Conservation (phyloP, 2,329 filamentous ascomycete species). For the Colletotrichum falcatum region DNA sequence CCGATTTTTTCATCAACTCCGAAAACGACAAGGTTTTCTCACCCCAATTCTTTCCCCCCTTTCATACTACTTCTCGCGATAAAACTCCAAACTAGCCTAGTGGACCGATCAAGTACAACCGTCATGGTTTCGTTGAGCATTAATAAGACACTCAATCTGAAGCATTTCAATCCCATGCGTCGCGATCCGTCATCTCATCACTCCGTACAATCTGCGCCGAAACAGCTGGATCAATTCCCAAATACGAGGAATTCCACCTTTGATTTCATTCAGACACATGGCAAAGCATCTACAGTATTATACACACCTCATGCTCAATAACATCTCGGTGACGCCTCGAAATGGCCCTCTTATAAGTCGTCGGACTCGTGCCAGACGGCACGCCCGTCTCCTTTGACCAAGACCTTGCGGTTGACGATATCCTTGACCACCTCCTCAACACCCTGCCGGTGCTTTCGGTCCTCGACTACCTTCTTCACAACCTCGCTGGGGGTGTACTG, state of each 20-base stretch:
- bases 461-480: constrained; percentile 70
- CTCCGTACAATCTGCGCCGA: neutral
- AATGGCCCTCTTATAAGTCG: constrained; percentile 1
- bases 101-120: constrained; percentile 23
- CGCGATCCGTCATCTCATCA: neutral
- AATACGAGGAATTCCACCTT: constrained; percentile 18
- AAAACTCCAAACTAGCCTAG: neutral
- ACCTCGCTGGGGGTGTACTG: constrained; percentile 66
- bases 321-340: constrained; percentile 15
- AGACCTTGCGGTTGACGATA: constrained; percentile 73
- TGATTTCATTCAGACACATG: constrained; percentile 32
- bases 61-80: neutral
- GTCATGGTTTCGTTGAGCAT: neutral
- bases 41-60: neutral
- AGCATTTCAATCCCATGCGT: constrained; percentile 3
- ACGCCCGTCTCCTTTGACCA: constrained; percentile 57
- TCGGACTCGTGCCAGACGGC: constrained; percentile 52
- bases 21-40: neutral
- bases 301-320: constrained; percentile 31
- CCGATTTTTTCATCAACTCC: constrained; percentile 24
- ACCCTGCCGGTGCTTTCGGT: constrained; percentile 74
- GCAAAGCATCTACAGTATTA: constrained; percentile 39
- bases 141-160: neutral
- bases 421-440: constrained; percentile 76
- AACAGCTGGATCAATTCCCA: neutral